phyloP scores from a whole-genome alignment of 495 filamentous ascomycete species.

The Penicillium lagena region DNA sequence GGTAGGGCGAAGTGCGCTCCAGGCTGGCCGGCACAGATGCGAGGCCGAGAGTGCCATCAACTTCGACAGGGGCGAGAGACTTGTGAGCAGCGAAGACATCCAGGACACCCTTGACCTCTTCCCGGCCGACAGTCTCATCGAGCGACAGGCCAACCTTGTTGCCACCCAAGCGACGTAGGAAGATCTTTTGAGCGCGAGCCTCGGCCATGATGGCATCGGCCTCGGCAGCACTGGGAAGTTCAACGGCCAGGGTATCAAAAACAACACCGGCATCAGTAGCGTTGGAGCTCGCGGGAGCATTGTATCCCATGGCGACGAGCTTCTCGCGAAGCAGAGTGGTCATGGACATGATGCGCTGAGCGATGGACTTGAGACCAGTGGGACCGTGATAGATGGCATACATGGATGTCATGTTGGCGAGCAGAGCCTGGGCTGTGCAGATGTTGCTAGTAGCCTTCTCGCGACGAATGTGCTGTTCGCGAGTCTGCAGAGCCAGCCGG shows the following conservation, averaged over 20 bases:
- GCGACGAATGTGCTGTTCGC: slow-evolving; percentile 94
- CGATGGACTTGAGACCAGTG: slow-evolving; percentile 75
- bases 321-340: slow-evolving; percentile 65
- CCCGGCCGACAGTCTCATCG: slow-evolving; percentile 63
- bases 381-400: slow-evolving; percentile 98
- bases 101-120: slow-evolving; percentile 56
- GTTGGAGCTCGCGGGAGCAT: slow-evolving; percentile 51
- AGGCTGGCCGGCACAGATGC: slow-evolving; percentile 51
- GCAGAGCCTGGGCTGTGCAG: slow-evolving; percentile 90
- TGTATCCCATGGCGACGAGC: slow-evolving; percentile 59
- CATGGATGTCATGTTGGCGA: slow-evolving; percentile 96
- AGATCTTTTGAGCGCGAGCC: slow-evolving; percentile 48
- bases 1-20: slow-evolving; percentile 65
- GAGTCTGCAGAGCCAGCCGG: slow-evolving; percentile 82
- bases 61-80: slow-evolving; percentile 24
- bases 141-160: slow-evolving; percentile 61
- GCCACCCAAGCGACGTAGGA: slow-evolving; percentile 55
- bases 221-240: slow-evolving; percentile 43
- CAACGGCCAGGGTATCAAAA: slow-evolving; percentile 80
- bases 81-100: slow-evolving; percentile 46
- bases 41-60: slow-evolving; percentile 41
- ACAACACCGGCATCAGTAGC: slow-evolving; percentile 43
- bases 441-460: slow-evolving; percentile 99
- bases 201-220: slow-evolving; percentile 45
- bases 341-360: slow-evolving; percentile 65